Percentiles rank a stretch among this genome's conserved stretches.
These are phyloP conservation scores for Crithidia acanthocephali DNA, from an alignment of 208 protist genomes.

Conservation along the genomic window DNA sequence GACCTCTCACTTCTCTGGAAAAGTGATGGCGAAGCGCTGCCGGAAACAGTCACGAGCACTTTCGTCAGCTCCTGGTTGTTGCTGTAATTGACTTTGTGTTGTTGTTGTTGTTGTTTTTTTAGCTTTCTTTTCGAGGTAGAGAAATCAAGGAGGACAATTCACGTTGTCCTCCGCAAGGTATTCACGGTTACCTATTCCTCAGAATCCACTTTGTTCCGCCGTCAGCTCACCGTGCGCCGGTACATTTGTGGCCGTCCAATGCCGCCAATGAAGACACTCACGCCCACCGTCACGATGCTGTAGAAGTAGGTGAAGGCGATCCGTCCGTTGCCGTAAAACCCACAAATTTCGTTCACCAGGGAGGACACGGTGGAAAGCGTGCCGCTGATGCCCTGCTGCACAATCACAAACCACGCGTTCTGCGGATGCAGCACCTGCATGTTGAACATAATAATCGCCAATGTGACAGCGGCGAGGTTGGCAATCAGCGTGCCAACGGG, in stretches of 20 bases:
- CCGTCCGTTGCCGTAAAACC: constrained; percentile 28
- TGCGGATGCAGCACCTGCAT: constrained; percentile 21
- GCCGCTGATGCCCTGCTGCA: constrained; percentile 53
- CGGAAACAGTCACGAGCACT: too few species aligned
- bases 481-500: constrained; percentile 56
- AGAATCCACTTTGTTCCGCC: not conserved
- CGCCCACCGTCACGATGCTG: constrained; percentile 33
- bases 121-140: too few species aligned
- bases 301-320: constrained; percentile 44
- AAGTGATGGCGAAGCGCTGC: too few species aligned
- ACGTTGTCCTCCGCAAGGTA: too few species aligned
- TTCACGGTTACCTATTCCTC: too few species aligned
- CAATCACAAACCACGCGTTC: constrained; percentile 36
- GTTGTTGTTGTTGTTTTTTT: too few species aligned
- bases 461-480: constrained; percentile 41
- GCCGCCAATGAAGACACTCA: constrained; percentile 37
- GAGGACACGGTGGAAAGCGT: constrained; percentile 65
- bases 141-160: too few species aligned
- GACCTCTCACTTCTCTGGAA: too few species aligned
- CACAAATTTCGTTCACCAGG: constrained; percentile 46
- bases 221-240: constrained; percentile 11
- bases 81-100: too few species aligned
- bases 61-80: too few species aligned
- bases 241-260: constrained; percentile 45
- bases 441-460: constrained; percentile 41